Evolutionary conservation across 2,329 filamentous ascomycete genomes (phyloP).

Genomic region (Diaporthe capsici): DNA sequence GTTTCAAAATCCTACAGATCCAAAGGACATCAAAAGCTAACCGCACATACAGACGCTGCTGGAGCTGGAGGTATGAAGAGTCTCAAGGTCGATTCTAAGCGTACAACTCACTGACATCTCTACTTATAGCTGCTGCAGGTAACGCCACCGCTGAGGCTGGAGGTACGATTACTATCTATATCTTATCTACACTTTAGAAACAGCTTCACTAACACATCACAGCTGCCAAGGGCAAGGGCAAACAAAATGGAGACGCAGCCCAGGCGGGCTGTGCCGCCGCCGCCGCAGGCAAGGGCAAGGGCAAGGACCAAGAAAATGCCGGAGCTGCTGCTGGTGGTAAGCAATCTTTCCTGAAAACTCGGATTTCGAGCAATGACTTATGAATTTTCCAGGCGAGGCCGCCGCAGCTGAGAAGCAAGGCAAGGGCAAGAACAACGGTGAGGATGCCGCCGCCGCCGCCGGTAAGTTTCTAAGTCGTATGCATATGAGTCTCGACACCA

Average conservation of each 20-base stretch:
- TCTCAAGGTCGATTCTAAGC: neutral
- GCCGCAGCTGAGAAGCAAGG: neutral
- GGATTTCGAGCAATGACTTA: neutral
- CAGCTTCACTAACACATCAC: neutral
- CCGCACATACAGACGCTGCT: neutral
- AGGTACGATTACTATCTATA: neutral
- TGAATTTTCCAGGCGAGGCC: neutral
- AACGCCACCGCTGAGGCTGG: neutral
- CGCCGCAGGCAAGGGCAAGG: neutral
- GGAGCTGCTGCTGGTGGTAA: neutral
- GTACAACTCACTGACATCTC: neutral
- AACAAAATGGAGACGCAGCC: neutral
- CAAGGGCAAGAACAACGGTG: neutral
- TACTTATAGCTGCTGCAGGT: neutral
- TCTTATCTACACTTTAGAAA: neutral
- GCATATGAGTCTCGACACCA: too few relatives aligned
- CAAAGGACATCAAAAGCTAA: neutral
- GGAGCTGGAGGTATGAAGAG: slow-evolving; percentile 1
- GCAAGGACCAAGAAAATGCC: slow-evolving; percentile 2
- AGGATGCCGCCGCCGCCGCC: neutral
- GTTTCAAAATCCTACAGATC: neutral
- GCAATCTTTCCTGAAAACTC: neutral
- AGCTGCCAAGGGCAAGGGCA: neutral
- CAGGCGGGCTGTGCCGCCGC: neutral
- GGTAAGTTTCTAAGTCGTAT: neutral